Conservation (phyloP, 768 basidiomycete genomes). For the Leccinum uliginosum region DNA sequence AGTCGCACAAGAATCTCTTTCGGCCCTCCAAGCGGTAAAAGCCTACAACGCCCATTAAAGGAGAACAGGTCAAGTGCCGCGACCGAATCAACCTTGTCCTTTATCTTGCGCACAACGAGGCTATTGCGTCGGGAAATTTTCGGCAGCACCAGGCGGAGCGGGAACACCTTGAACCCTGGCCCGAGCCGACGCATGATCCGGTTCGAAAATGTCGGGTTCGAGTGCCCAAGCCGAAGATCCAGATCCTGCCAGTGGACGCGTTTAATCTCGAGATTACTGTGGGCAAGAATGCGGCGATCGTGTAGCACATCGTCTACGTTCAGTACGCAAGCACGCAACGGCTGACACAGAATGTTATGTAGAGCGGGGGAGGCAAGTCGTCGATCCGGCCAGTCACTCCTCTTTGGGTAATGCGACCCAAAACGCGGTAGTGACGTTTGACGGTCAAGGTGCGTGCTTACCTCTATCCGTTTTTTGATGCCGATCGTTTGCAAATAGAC, state of each 20-base stretch:
- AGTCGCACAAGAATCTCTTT: conserved; percentile 82
- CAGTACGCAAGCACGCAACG: conserved; percentile 51
- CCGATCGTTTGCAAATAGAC: conserved; percentile 37
- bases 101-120: conserved; percentile 76
- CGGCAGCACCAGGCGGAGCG: conserved; percentile 87
- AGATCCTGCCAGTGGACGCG: conserved; percentile 81
- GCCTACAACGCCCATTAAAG: conserved; percentile 91
- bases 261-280: conserved; percentile 77
- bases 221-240: conserved; percentile 82
- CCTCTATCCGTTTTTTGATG: no score
- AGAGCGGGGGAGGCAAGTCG: conserved; percentile 92
- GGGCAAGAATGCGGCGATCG: conserved; percentile 87
- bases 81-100: conserved; percentile 64
- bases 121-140: conserved; percentile 90
- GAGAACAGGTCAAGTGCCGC: conserved; percentile 75
- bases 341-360: no score
- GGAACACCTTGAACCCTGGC: conserved; percentile 80
- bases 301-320: conserved; percentile 53
- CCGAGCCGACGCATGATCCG: conserved; percentile 57
- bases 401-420: conserved; percentile 88
- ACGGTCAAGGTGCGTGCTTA: conserved; percentile 65
- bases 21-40: conserved; percentile 84
- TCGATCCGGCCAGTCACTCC: conserved; percentile 87
- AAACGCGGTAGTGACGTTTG: conserved; percentile 76
- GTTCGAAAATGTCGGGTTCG: conserved; percentile 82